Evolutionary conservation across 805 yeast genomes (phyloP).

Genomic region (Limtongia smithiae): DNA sequence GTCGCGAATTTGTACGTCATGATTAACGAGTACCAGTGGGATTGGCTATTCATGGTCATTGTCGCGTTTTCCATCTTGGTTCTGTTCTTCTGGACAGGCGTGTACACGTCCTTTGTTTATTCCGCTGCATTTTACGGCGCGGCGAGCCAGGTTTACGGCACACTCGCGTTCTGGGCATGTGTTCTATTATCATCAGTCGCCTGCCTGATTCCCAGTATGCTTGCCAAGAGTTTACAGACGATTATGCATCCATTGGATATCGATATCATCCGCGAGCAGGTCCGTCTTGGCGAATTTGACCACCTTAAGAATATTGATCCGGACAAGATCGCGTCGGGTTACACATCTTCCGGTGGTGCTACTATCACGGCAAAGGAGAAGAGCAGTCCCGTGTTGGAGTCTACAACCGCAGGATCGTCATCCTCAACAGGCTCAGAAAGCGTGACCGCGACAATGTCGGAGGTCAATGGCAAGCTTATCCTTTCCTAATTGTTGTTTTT

Average conservation of each 20-base stretch:
- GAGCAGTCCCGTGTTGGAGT: not conserved
- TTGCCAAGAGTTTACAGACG: conserved; percentile 47
- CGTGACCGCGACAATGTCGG: conserved; percentile 4
- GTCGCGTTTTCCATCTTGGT: conserved; percentile 53
- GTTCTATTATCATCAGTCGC: conserved; percentile 52
- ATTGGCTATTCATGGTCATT: conserved; percentile 58
- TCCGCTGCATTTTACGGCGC: conserved; percentile 62
- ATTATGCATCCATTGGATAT: conserved; percentile 61
- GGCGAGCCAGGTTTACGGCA: conserved; percentile 61
- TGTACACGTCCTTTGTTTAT: conserved; percentile 55
- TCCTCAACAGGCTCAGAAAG: conserved; percentile 12
- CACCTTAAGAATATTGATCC: conserved; percentile 22
- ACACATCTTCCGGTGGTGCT: conserved; percentile 3
- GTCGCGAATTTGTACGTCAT: conserved; percentile 65
- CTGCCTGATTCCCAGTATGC: conserved; percentile 61
- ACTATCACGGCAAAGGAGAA: conserved; percentile 1
- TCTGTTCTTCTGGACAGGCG: conserved; percentile 75
- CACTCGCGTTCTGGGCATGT: conserved; percentile 62
- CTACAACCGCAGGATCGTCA: not conserved
- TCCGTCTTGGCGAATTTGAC: conserved; percentile 49
- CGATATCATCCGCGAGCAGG: conserved; percentile 66
- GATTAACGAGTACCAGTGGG: conserved; percentile 73
- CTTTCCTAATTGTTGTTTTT: not conserved
- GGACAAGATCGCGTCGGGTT: conserved; percentile 7
- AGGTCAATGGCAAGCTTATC: no score